Conservation (phyloP, 2,329 filamentous ascomycete genomes). For the Emergomyces pasteurianus region DNA sequence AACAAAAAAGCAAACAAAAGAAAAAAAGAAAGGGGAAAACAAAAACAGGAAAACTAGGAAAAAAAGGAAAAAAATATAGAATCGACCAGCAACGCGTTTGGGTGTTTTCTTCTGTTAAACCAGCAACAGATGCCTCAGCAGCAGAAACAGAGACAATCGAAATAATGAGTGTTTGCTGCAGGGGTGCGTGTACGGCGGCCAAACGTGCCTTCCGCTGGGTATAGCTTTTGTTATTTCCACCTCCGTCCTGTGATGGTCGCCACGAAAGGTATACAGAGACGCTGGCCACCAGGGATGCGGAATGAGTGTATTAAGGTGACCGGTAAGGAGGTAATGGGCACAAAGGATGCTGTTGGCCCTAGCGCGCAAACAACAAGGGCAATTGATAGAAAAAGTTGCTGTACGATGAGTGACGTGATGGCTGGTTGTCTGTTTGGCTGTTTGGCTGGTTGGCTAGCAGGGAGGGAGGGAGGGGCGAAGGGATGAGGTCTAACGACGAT, state of each 20-base stretch:
- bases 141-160: not conserved
- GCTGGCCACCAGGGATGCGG: not conserved
- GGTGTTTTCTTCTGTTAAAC: not conserved
- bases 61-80: not conserved
- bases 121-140: not conserved
- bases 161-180: not conserved
- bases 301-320: not conserved
- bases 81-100: not conserved
- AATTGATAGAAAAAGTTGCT: not conserved
- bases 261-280: not conserved
- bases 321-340: not conserved
- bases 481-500: not conserved
- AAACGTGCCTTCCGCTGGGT: not conserved
- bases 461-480: not conserved
- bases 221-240: not conserved
- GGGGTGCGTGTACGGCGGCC: not conserved
- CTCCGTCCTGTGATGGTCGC: not conserved
- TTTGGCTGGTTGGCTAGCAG: not conserved
- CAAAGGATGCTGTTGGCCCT: not conserved
- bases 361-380: not conserved
- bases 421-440: too few species aligned
- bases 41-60: not conserved
- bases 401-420: not conserved
- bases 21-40: not conserved
- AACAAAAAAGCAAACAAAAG: not conserved